phyloP scores from a whole-genome alignment of 2,329 filamentous ascomycete genomes.

The Tolypocladium amazonense region DNA sequence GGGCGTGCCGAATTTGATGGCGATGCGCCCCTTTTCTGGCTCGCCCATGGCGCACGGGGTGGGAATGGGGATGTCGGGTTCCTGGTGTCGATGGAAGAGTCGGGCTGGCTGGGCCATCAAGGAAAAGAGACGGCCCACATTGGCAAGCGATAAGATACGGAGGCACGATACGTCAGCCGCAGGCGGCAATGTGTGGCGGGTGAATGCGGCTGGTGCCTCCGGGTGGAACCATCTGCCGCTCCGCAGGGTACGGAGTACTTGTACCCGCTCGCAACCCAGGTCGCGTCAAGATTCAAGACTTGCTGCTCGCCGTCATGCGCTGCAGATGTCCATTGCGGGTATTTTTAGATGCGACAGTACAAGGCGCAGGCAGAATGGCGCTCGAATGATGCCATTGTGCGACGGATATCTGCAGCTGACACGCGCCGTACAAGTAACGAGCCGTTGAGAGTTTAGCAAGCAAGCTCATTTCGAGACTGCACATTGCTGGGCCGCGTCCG shows the following conservation, averaged over 20 bases:
- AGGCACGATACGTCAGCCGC: not conserved
- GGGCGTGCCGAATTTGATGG: constrained; percentile 34
- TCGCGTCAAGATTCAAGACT: not conserved
- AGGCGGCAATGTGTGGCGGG: not conserved
- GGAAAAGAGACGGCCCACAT: not conserved
- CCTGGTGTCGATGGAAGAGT: not conserved
- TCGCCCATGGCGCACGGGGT: constrained; percentile 24
- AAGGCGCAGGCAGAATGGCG: not conserved
- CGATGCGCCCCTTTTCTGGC: constrained; percentile 29
- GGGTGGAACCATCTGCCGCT: not conserved
- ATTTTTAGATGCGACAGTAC: not conserved
- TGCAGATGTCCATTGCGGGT: not conserved
- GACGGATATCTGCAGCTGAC: no score
- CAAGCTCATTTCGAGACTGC: not conserved
- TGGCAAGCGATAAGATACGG: not conserved
- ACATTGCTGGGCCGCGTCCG: not conserved
- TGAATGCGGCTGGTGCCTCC: not conserved
- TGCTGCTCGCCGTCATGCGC: not conserved
- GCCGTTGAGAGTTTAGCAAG: not conserved
- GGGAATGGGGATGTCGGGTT: not conserved
- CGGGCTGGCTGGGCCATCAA: not conserved
- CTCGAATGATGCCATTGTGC: not conserved
- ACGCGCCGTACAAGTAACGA: no score
- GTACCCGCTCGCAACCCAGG: not conserved
- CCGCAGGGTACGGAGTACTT: not conserved